These are phyloP conservation scores for Blastosporella zonata DNA, from an alignment of 1,284 basidiomycete species.

Conservation along the genomic window DNA sequence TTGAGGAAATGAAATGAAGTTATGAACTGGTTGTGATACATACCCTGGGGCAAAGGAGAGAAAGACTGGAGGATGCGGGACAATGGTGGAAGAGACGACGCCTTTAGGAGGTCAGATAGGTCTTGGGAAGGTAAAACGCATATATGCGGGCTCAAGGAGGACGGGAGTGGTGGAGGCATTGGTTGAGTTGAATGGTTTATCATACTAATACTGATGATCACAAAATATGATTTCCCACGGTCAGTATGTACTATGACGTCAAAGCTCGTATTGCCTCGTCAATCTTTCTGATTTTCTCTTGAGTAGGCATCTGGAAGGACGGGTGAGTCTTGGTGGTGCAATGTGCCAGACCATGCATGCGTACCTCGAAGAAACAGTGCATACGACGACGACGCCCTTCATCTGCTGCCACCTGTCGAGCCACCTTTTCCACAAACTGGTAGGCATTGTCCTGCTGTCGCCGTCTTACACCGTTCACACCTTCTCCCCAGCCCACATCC, in stretches of 20 bases:
- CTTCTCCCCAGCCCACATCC: neutral
- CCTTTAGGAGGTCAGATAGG: slow-evolving; percentile 54
- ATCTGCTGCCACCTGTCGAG: slow-evolving; percentile 37
- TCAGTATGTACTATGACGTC: slow-evolving; percentile 3
- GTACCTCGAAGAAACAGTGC: slow-evolving; percentile 51
- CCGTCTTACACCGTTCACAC: neutral
- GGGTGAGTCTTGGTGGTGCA: slow-evolving; percentile 1
- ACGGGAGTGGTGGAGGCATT: slow-evolving; percentile 54
- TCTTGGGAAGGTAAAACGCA: slow-evolving; percentile 70
- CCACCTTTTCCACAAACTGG: slow-evolving; percentile 49
- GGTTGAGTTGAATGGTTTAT: neutral
- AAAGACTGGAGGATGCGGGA: slow-evolving; percentile 76
- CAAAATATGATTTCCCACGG: slow-evolving; percentile 20
- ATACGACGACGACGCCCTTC: slow-evolving; percentile 40
- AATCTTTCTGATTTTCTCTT: slow-evolving; percentile 48
- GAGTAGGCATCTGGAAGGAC: slow-evolving; percentile 45
- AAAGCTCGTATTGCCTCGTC: slow-evolving; percentile 16
- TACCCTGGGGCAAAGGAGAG: slow-evolving; percentile 78
- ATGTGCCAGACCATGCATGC: slow-evolving; percentile 12
- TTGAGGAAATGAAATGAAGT: slow-evolving; percentile 3
- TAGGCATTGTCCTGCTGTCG: slow-evolving; percentile 17
- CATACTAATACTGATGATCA: slow-evolving; percentile 10
- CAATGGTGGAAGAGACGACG: slow-evolving; percentile 60
- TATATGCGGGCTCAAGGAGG: slow-evolving; percentile 75
- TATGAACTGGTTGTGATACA: neutral